These are phyloP conservation scores for Knoxdaviesia proteae DNA, from an alignment of 2,329 filamentous ascomycete species.

Conservation along the genomic window DNA sequence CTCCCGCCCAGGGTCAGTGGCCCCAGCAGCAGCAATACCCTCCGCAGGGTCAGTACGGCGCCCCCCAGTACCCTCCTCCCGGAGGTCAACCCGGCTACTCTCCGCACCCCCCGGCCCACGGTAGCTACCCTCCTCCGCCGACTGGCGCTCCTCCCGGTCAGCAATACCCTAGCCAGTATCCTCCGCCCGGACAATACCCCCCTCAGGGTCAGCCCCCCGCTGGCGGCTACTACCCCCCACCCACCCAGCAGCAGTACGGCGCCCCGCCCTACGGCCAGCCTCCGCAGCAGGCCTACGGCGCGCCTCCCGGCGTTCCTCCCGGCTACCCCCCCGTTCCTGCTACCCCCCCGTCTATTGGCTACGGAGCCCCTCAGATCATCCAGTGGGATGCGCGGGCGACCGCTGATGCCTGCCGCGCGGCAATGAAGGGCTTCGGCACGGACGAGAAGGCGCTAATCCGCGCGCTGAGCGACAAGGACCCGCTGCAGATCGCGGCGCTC, in stretches of 20 bases:
- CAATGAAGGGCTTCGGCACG: constrained; percentile 90
- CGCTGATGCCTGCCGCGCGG: constrained; percentile 50
- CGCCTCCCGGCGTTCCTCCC: constrained; percentile 10
- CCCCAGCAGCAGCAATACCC: constrained; percentile 12
- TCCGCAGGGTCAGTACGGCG: constrained; percentile 17
- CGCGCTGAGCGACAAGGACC: constrained; percentile 51
- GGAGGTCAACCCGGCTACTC: constrained; percentile 1
- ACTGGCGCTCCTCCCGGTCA: constrained; percentile 7
- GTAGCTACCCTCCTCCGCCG: constrained; percentile 1
- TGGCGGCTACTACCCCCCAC: constrained; percentile 19
- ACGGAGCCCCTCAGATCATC: constrained; percentile 49
- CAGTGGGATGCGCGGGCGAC: constrained; percentile 47
- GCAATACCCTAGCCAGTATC: constrained; percentile 3
- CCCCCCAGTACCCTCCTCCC: constrained; percentile 10
- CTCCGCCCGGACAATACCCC: constrained; percentile 5
- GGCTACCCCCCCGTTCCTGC: constrained; percentile 11
- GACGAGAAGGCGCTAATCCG: constrained; percentile 61
- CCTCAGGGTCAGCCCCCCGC: constrained; percentile 9
- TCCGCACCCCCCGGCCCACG: background rate
- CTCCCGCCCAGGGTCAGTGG: constrained; percentile 10
- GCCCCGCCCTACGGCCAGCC: constrained; percentile 12
- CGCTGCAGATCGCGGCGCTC: constrained; percentile 53
- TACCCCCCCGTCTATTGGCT: constrained; percentile 51
- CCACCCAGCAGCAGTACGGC: constrained; percentile 15
- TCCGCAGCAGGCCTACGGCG: constrained; percentile 15